A percentile compares a stretch with the other conserved stretches of the same genome.
Evolutionary conservation across 768 basidiomycete genomes (phyloP).

Genomic region (Cyathus striatus): DNA sequence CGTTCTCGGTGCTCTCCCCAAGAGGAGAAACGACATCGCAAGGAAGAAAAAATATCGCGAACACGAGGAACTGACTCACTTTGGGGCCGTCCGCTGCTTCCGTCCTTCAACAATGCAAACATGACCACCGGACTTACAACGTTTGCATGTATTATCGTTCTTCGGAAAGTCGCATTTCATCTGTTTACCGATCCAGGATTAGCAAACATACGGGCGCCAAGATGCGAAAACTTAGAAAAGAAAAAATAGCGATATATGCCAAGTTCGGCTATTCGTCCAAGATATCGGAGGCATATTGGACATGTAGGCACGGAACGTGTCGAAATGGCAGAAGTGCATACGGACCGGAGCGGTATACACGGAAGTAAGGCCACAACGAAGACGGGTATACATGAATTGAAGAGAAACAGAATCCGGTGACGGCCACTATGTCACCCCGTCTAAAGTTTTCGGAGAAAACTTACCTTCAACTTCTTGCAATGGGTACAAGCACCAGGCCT

Average conservation of each 20-base stretch:
- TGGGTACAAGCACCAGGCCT: slow-evolving; percentile 82
- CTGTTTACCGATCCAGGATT: slow-evolving; percentile 29
- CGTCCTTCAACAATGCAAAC: slow-evolving; percentile 81
- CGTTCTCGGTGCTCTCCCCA: background rate
- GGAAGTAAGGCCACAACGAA: background rate
- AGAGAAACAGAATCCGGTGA: slow-evolving; percentile 2
- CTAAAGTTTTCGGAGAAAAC: slow-evolving; percentile 7
- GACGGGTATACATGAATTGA: background rate
- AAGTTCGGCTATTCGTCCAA: background rate
- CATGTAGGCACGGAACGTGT: background rate
- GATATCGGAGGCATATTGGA: background rate
- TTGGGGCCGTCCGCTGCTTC: slow-evolving; percentile 72
- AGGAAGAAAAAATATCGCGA: slow-evolving; percentile 11
- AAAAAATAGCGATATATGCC: background rate
- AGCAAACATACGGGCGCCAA: slow-evolving; percentile 1
- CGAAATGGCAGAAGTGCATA: background rate
- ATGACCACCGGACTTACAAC: slow-evolving; percentile 70
- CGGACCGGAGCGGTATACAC: slow-evolving; percentile 5
- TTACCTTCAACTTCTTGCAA: slow-evolving; percentile 84
- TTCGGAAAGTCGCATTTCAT: slow-evolving; percentile 86
- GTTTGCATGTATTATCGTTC: slow-evolving; percentile 69
- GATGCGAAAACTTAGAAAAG: background rate
- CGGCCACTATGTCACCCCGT: slow-evolving; percentile 7
- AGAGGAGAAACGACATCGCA: slow-evolving; percentile 5
- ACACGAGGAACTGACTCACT: slow-evolving; percentile 48